Conservation (phyloP, 2,329 filamentous ascomycete species). For the Metarhizium anisopliae region DNA sequence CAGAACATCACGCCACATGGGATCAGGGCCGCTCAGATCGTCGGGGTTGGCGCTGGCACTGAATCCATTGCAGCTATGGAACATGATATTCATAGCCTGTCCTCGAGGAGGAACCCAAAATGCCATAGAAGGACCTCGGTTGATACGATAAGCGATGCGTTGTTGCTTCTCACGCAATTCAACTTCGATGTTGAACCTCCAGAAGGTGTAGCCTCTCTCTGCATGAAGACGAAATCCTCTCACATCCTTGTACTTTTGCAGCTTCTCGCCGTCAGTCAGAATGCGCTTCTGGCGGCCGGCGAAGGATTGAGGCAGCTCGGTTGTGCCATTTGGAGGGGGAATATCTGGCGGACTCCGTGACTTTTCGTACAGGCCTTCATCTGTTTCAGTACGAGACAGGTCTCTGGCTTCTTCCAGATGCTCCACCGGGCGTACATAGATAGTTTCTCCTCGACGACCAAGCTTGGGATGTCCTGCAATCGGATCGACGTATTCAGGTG, state of each 20-base stretch:
- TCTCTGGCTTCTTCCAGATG: conserved; percentile 72
- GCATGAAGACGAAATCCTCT: conserved; percentile 72
- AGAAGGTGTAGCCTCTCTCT: conserved; percentile 86
- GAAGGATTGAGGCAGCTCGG: conserved; percentile 44
- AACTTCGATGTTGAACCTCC: conserved; percentile 92
- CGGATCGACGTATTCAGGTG: conserved; percentile 80
- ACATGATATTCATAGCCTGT: conserved; percentile 97
- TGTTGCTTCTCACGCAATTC: conserved; percentile 72
- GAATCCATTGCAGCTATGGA: conserved; percentile 96
- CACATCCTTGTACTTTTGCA: conserved; percentile 75
- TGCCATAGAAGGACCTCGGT: conserved; percentile 74
- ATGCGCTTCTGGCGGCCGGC: conserved; percentile 42
- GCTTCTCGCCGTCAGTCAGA: conserved; percentile 66
- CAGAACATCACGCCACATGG: conserved; percentile 91
- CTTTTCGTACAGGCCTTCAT: conserved; percentile 74
- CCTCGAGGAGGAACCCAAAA: conserved; percentile 89
- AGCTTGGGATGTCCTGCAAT: conserved; percentile 81
- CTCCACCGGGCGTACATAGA: conserved; percentile 86
- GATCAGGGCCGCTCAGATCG: conserved; percentile 83
- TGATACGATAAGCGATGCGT: conserved; percentile 91
- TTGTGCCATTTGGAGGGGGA: conserved; percentile 27
- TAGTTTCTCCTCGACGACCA: conserved; percentile 72
- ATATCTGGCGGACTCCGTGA: conserved; percentile 45
- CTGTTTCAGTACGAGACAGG: conserved; percentile 69
- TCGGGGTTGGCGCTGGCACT: conserved; percentile 69